These are phyloP conservation scores for Emmonsiellopsis sp. DNA, from an alignment of 2,329 filamentous ascomycete species.

Conservation along the genomic window DNA sequence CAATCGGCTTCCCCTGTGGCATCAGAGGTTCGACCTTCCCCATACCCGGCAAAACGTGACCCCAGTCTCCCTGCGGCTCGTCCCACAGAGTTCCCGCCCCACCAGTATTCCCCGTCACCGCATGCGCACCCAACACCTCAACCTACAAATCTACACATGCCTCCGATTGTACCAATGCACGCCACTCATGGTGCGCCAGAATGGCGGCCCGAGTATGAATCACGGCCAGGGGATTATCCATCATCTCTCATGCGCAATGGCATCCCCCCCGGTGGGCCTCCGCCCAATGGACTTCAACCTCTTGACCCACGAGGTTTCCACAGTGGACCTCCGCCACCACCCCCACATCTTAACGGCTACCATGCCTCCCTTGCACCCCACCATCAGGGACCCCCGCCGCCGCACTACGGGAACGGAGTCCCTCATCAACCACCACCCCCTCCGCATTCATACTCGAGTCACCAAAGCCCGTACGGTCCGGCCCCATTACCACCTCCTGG, in stretches of 20 bases:
- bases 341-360: conserved; percentile 46
- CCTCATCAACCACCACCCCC: conserved; percentile 27
- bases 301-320: conserved; percentile 27
- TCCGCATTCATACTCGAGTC: conserved; percentile 25
- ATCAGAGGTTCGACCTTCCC: conserved; percentile 20
- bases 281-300: conserved; percentile 18
- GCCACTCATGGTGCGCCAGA: conserved; percentile 19
- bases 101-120: conserved; percentile 20
- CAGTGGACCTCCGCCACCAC: conserved; percentile 41
- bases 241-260: conserved; percentile 25
- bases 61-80: conserved; percentile 26
- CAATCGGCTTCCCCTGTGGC: conserved; percentile 22
- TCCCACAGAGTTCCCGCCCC: conserved; percentile 22
- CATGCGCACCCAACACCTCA: conserved; percentile 13
- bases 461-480: conserved; percentile 31
- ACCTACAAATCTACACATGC: conserved; percentile 7
- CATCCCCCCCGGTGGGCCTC: conserved; percentile 11
- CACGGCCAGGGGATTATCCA: conserved; percentile 23
- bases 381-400: conserved; percentile 18
- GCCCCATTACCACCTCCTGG: conserved; percentile 24
- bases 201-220: conserved; percentile 29
- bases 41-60: conserved; percentile 23
- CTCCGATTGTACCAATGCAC: conserved; percentile 21
- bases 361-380: conserved; percentile 22
- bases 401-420: conserved; percentile 24